Conservation (phyloP, 305 asterid species). For the Fraxinus xanthoxyloides region DNA sequence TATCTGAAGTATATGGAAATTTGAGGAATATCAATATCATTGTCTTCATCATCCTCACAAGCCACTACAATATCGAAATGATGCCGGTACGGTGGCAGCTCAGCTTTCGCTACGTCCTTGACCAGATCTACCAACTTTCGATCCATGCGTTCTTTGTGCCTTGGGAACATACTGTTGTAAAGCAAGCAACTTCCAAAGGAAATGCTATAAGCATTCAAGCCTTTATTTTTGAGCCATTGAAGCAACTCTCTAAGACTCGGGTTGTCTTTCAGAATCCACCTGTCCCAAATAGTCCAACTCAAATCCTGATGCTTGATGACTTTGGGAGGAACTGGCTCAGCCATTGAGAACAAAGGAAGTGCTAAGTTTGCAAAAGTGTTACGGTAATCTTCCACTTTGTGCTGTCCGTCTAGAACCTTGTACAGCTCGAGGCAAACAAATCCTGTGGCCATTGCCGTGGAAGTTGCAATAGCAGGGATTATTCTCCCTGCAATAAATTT, state of each 20-base stretch:
- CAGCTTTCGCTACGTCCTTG: constrained; percentile 47
- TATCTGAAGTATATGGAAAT: constrained; percentile 48
- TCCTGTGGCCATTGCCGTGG: constrained; percentile 64
- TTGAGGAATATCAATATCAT: constrained; percentile 56
- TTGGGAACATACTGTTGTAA: constrained; percentile 54
- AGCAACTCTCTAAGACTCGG: constrained; percentile 51
- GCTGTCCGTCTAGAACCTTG: constrained; percentile 45
- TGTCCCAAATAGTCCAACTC: constrained; percentile 62
- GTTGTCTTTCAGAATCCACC: constrained; percentile 47
- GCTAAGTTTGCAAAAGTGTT: constrained; percentile 59
- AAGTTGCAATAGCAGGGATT: constrained; percentile 62
- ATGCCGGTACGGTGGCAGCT: constrained; percentile 40
- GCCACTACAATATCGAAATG: constrained; percentile 57
- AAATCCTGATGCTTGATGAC: constrained; percentile 47
- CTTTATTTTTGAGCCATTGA: constrained; percentile 48
- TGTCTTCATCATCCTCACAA: constrained; percentile 59
- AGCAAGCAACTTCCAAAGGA: constrained; percentile 55
- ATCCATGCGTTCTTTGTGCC: constrained; percentile 53
- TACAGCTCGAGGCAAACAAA: constrained; percentile 60
- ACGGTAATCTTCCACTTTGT: constrained; percentile 53
- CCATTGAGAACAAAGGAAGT: constrained; percentile 54
- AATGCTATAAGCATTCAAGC: constrained; percentile 52
- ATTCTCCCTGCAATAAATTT: constrained; percentile 58
- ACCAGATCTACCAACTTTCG: constrained; percentile 44
- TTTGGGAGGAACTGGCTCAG: constrained; percentile 63